Conservation (phyloP, 768 basidiomycete genomes). For the Leccinellum luteum region DNA sequence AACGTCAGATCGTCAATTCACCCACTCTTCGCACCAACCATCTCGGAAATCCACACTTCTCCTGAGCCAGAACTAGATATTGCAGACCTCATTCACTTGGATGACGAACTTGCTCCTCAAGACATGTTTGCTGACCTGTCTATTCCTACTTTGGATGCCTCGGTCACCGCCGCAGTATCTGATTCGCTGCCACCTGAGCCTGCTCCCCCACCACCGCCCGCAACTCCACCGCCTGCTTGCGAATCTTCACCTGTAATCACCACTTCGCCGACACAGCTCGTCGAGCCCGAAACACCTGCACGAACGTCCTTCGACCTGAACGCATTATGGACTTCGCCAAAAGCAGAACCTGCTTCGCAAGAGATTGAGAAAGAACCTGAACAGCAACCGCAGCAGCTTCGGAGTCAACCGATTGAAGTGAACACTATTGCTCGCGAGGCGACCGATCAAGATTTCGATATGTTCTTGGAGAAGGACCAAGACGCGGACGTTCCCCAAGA, state of each 20-base stretch:
- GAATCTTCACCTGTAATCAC: constrained; percentile 24
- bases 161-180: constrained; percentile 6
- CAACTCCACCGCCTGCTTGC: constrained; percentile 48
- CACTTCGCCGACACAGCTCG: constrained; percentile 18
- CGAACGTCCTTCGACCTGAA: constrained; percentile 68
- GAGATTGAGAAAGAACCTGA: constrained; percentile 25
- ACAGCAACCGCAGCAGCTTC: constrained; percentile 30
- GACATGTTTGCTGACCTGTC: constrained; percentile 28
- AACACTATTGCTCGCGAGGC: constrained; percentile 40
- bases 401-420: constrained; percentile 46
- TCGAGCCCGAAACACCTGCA: constrained; percentile 44
- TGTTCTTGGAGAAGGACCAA: constrained; percentile 69
- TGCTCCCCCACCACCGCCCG: constrained; percentile 34
- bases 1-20: constrained; percentile 29
- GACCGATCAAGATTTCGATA: constrained; percentile 83
- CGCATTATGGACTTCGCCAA: constrained; percentile 65
- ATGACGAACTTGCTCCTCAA: constrained; percentile 50
- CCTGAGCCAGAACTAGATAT: constrained; percentile 68
- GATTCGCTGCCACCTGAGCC: constrained; percentile 16
- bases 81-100: constrained; percentile 74
- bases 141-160: constrained; percentile 15
- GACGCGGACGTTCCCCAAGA: constrained; percentile 30
- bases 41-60: constrained; percentile 39
- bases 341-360: constrained; percentile 23
- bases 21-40: constrained; percentile 34